These are phyloP conservation scores for Trichophaea hybrida DNA, from an alignment of 2,329 filamentous ascomycete genomes.

Conservation along the genomic window DNA sequence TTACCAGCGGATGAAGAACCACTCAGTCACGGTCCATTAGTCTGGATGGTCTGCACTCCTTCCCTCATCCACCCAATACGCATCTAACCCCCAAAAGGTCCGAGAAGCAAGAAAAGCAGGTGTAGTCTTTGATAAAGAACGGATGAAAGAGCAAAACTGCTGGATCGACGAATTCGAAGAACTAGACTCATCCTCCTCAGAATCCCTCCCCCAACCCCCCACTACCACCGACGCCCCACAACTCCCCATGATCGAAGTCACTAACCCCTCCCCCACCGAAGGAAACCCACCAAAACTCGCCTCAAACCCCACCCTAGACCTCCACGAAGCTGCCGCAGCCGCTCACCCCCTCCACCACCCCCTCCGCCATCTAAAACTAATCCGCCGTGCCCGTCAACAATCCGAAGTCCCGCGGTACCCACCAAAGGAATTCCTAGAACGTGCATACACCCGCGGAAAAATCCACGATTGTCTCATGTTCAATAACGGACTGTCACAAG, in stretches of 20 bases:
- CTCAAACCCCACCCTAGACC: not conserved
- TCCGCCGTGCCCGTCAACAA: not conserved
- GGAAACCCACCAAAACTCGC: not conserved
- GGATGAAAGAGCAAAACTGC: constrained; percentile 53
- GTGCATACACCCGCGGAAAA: constrained; percentile 29
- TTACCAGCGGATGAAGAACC: constrained; percentile 43
- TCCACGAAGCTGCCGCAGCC: not conserved
- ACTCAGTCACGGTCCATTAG: constrained; percentile 52
- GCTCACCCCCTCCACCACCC: not conserved
- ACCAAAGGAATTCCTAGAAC: constrained; percentile 6
- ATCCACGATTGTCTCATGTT: constrained; percentile 61
- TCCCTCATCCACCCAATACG: not conserved
- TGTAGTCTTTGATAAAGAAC: constrained; percentile 53
- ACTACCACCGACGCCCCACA: not conserved
- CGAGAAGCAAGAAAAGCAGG: constrained; percentile 50
- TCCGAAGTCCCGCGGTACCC: not conserved
- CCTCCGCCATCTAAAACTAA: not conserved
- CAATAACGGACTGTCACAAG: constrained; percentile 37
- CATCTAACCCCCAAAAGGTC: constrained; percentile 1
- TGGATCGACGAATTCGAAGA: constrained; percentile 33
- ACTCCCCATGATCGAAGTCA: constrained; percentile 14
- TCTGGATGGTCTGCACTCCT: constrained; percentile 47
- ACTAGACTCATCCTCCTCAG: not conserved
- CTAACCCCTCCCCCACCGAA: not conserved
- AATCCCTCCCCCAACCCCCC: not conserved